Evolutionary conservation across 2,329 filamentous ascomycete genomes (phyloP).

Genomic region (Aspergillus arachidicola): DNA sequence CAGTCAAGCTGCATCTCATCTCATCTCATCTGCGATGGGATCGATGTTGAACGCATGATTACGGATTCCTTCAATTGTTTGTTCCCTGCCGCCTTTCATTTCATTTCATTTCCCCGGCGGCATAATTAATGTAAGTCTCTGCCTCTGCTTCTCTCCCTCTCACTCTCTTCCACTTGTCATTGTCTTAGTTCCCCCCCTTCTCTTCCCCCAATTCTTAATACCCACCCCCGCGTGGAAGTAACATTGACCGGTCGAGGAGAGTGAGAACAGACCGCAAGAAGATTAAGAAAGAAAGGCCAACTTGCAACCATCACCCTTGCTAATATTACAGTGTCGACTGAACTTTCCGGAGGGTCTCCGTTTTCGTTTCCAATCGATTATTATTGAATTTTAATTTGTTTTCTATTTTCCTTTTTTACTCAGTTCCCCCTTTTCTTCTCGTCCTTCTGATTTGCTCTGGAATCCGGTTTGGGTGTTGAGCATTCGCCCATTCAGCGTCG

Average conservation of each 20-base stretch:
- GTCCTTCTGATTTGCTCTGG: neutral
- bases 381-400: neutral
- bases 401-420: neutral
- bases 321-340: neutral
- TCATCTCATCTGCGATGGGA: neutral
- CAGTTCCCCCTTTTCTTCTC: neutral
- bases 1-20: neutral
- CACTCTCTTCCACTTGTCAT: neutral
- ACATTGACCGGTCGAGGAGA: neutral
- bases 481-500: neutral
- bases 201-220: neutral
- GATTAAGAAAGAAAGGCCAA: neutral
- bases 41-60: neutral
- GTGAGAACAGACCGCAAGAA: neutral
- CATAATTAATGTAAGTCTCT: neutral
- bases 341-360: neutral
- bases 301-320: neutral
- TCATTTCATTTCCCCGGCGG: neutral
- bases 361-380: neutral
- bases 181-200: neutral
- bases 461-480: neutral
- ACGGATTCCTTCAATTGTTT: neutral
- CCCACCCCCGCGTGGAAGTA: slow-evolving; percentile 2
- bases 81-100: neutral
- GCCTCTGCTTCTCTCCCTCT: neutral